These are phyloP conservation scores for Neurospora intermedia DNA, from an alignment of 495 filamentous ascomycete genomes.

Conservation along the genomic window DNA sequence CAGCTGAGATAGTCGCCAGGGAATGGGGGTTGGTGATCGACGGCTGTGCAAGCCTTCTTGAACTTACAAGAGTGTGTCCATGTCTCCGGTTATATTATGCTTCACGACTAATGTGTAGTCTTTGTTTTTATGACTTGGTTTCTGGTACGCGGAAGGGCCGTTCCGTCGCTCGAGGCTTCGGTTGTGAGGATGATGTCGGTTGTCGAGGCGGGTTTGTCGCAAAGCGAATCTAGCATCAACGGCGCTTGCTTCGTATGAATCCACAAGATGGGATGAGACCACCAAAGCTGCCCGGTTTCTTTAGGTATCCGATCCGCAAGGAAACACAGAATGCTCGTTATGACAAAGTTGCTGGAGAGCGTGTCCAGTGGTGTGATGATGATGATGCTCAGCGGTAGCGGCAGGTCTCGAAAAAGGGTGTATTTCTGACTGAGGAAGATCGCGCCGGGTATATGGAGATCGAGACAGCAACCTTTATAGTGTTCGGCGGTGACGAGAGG, in stretches of 20 bases:
- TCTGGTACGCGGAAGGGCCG: neutral
- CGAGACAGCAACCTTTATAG: neutral
- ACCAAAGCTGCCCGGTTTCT: neutral
- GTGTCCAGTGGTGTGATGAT: neutral
- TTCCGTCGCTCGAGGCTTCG: neutral
- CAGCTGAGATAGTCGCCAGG: neutral
- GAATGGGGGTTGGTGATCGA: neutral
- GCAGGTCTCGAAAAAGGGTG: neutral
- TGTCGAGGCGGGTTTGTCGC: neutral
- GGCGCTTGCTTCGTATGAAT: neutral
- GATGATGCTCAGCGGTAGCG: neutral
- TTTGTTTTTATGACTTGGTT: neutral
- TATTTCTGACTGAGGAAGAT: neutral
- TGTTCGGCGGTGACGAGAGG: neutral
- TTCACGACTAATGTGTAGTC: neutral
- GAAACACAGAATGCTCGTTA: neutral
- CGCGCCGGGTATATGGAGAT: neutral
- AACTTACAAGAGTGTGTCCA: constrained; percentile 77
- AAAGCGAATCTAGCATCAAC: neutral
- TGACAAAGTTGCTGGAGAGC: neutral
- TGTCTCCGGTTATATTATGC: constrained; percentile 17
- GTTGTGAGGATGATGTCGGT: neutral
- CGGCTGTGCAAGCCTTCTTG: neutral
- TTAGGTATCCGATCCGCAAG: neutral
- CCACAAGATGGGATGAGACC: neutral